Percentiles rank a stretch among this genome's conserved stretches.
These are phyloP conservation scores for Tetradesmus obliquus DNA, from an alignment of 139 green algal species.

Conservation along the genomic window DNA sequence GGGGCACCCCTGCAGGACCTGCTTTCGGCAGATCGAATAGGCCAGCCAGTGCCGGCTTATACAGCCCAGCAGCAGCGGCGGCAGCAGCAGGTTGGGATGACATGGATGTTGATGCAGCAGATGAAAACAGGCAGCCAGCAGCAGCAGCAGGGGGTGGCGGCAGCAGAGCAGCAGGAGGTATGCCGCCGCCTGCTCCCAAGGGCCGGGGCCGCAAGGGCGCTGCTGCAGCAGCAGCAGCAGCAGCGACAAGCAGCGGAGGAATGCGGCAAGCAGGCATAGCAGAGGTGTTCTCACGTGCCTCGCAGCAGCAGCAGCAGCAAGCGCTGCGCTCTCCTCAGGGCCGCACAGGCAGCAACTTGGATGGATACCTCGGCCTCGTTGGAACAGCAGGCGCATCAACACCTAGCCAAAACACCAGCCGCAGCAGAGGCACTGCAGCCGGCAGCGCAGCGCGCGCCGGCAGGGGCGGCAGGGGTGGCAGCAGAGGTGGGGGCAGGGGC, in stretches of 20 bases:
- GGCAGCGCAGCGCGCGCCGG: background rate
- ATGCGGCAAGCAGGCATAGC: constrained; percentile 20
- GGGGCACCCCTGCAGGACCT: background rate
- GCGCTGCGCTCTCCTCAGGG: background rate
- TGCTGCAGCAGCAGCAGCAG: background rate
- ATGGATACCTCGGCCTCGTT: background rate
- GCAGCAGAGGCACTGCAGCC: background rate
- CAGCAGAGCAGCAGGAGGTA: background rate
- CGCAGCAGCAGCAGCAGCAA: constrained; percentile 12
- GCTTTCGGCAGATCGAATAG: background rate
- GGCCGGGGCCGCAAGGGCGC: background rate
- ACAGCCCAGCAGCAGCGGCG: background rate
- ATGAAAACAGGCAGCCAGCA: background rate
- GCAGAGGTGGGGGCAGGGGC: background rate
- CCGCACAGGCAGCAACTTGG: constrained; percentile 11
- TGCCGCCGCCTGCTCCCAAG: background rate
- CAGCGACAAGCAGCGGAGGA: background rate
- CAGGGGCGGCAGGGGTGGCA: background rate
- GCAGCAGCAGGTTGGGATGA: background rate
- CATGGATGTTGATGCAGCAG: background rate
- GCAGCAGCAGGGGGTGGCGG: background rate
- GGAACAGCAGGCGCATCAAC: background rate
- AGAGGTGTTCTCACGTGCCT: background rate
- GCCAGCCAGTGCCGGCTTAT: background rate
- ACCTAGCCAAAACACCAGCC: background rate